Evolutionary conservation across 2,329 filamentous ascomycete species (phyloP).

Genomic region (Achaetomium macrosporum): DNA sequence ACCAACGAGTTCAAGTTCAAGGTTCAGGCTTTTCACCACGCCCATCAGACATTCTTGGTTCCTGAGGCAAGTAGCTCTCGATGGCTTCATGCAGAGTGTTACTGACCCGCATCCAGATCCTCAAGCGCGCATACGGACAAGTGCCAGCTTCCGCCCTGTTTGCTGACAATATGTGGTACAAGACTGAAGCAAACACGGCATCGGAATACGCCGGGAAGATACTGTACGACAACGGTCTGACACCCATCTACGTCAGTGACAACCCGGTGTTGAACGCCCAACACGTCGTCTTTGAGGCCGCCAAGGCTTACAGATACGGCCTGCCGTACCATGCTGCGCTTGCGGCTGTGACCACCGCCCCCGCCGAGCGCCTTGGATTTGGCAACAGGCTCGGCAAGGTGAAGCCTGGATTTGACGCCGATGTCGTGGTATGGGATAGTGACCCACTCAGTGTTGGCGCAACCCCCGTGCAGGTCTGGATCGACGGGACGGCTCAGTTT

Average conservation of each 20-base stretch:
- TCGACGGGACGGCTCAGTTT: slow-evolving; percentile 55
- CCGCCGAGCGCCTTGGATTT: slow-evolving; percentile 53
- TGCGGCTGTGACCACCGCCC: slow-evolving; percentile 52
- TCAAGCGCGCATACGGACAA: slow-evolving; percentile 51
- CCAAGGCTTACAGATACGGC: slow-evolving; percentile 54
- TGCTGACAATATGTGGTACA: slow-evolving; percentile 69
- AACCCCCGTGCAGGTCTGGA: slow-evolving; percentile 56
- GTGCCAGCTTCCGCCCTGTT: slow-evolving; percentile 57
- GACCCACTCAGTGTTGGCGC: slow-evolving; percentile 57
- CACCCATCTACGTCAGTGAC: slow-evolving; percentile 63
- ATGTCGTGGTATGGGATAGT: slow-evolving; percentile 57
- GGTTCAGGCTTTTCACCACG: slow-evolving; percentile 63
- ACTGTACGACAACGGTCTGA: slow-evolving; percentile 59
- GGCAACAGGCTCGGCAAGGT: slow-evolving; percentile 54
- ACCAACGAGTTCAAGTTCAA: slow-evolving; percentile 67
- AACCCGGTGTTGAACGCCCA: slow-evolving; percentile 66
- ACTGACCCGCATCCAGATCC: slow-evolving; percentile 34
- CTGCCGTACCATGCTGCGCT: slow-evolving; percentile 56
- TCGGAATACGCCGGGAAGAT: slow-evolving; percentile 62
- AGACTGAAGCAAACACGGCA: slow-evolving; percentile 58
- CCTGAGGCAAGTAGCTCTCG: slow-evolving; percentile 46
- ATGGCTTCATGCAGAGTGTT: neutral
- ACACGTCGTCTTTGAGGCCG: slow-evolving; percentile 61
- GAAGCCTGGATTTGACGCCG: slow-evolving; percentile 56
- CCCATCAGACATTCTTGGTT: slow-evolving; percentile 60